Percentiles rank a stretch among this genome's conserved stretches.
phyloP scores from a whole-genome alignment of 805 yeast species.

The Metschnikowia peoriensis region DNA sequence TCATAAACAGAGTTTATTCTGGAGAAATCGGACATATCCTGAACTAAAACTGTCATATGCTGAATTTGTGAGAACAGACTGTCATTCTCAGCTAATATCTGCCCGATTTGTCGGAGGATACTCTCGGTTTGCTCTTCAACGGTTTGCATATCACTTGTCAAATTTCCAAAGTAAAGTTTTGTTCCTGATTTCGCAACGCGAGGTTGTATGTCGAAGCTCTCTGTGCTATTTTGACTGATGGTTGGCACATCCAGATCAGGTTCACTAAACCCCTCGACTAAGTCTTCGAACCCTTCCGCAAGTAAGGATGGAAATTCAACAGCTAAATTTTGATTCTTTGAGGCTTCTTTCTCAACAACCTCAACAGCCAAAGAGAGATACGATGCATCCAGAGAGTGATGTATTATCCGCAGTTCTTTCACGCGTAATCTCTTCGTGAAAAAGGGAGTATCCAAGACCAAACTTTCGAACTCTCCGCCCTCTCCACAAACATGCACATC shows the following conservation, averaged over 20 bases:
- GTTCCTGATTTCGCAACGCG: constrained; percentile 3
- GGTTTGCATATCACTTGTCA: constrained; percentile 19
- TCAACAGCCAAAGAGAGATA: constrained; percentile 59
- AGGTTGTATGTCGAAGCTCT: neutral
- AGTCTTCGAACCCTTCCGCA: neutral
- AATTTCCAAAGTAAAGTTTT: constrained; percentile 29
- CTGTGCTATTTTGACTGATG: neutral
- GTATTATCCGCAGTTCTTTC: constrained; percentile 35
- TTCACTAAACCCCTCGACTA: neutral
- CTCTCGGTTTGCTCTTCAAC: constrained; percentile 44
- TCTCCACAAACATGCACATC: constrained; percentile 97
- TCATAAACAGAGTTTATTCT: constrained; percentile 62
- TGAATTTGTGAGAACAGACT: constrained; percentile 49
- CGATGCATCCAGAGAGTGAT: constrained; percentile 67
- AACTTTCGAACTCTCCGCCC: constrained; percentile 96
- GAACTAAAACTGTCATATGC: constrained; percentile 57
- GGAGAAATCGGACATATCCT: constrained; percentile 64
- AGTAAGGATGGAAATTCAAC: constrained; percentile 5
- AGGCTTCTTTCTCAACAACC: constrained; percentile 36
- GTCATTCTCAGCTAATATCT: constrained; percentile 27
- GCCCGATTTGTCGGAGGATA: constrained; percentile 46
- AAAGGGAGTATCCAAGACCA: constrained; percentile 88
- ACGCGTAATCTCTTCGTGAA: constrained; percentile 54
- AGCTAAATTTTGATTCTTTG: neutral
- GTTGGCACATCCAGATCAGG: neutral